A percentile compares a stretch with the other conserved stretches of the same genome.
Evolutionary conservation across 1,139 yeast genomes (phyloP).

Genomic region (Blastobotrys malaysiensis): DNA sequence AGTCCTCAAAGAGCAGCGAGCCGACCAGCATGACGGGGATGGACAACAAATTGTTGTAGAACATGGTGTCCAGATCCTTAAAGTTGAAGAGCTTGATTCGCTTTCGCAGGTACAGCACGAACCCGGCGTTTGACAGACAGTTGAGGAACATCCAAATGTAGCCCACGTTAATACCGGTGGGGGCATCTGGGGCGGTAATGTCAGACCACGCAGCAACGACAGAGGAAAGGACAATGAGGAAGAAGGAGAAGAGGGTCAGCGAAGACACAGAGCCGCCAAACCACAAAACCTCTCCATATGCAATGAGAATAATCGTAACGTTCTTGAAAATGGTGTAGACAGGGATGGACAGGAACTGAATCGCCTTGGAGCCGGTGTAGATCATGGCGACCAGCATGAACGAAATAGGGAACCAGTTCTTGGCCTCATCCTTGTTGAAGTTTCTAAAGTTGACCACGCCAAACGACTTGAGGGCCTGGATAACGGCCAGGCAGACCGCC

Average conservation of each 20-base stretch:
- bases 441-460: conserved; percentile 83
- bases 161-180: conserved; percentile 51
- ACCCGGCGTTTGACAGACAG: conserved; percentile 90
- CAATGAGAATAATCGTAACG: conserved; percentile 91
- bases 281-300: conserved; percentile 97
- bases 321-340: conserved; percentile 97
- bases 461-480: conserved; percentile 62
- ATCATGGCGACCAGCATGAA: conserved; percentile 85
- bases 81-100: conserved; percentile 95
- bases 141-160: conserved; percentile 95
- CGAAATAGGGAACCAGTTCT: conserved; percentile 89
- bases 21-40: conserved; percentile 77
- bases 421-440: conserved; percentile 81
- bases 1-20: conserved; percentile 80
- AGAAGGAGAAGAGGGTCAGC: conserved; percentile 83
- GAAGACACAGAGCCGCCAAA: conserved; percentile 90
- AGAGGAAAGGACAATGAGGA: conserved; percentile 88
- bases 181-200: conserved; percentile 37
- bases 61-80: conserved; percentile 98
- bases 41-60: conserved; percentile 88
- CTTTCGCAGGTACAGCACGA: conserved; percentile 92
- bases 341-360: conserved; percentile 86
- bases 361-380: conserved; percentile 93
- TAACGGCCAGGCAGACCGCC: conserved; percentile 70
- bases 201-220: conserved; percentile 94